These are phyloP conservation scores for Cladosporium colombiae DNA, from an alignment of 2,329 filamentous ascomycete genomes.

Conservation along the genomic window DNA sequence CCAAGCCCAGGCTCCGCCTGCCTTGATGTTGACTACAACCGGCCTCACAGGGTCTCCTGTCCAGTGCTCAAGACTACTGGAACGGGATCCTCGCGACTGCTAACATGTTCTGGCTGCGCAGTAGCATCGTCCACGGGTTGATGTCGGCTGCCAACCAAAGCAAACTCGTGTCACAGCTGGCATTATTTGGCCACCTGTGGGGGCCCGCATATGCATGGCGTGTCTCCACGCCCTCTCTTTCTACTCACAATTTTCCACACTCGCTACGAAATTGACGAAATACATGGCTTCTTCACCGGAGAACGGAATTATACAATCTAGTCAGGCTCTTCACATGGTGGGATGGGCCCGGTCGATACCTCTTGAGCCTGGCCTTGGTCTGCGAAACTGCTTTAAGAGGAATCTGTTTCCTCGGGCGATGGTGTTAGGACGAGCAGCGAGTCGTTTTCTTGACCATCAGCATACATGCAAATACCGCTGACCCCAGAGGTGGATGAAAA, in stretches of 20 bases:
- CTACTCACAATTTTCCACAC: neutral
- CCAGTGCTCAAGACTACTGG: slow-evolving; percentile 16
- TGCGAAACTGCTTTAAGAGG: neutral
- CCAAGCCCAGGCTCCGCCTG: slow-evolving; percentile 25
- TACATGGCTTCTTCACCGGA: slow-evolving; percentile 10
- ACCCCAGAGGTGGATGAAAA: neutral
- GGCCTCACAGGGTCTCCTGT: slow-evolving; percentile 23
- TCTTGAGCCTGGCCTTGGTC: neutral
- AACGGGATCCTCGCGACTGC: slow-evolving; percentile 11
- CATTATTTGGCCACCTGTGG: too few relatives aligned
- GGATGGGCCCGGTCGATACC: neutral
- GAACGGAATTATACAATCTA: neutral
- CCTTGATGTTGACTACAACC: slow-evolving; percentile 32
- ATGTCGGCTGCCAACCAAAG: neutral
- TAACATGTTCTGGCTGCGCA: neutral
- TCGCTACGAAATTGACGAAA: slow-evolving; percentile 17
- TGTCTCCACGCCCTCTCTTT: neutral
- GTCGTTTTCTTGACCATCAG: neutral
- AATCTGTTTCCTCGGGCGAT: neutral
- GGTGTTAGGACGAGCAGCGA: neutral
- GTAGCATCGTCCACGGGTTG: neutral
- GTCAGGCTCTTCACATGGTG: neutral
- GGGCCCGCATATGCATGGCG: too few relatives aligned
- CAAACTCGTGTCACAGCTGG: neutral
- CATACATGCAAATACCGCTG: neutral